Percentiles rank a stretch among this genome's conserved stretches.
phyloP scores from a whole-genome alignment of 2,329 filamentous ascomycete genomes.

The Calonectria pteridis region DNA sequence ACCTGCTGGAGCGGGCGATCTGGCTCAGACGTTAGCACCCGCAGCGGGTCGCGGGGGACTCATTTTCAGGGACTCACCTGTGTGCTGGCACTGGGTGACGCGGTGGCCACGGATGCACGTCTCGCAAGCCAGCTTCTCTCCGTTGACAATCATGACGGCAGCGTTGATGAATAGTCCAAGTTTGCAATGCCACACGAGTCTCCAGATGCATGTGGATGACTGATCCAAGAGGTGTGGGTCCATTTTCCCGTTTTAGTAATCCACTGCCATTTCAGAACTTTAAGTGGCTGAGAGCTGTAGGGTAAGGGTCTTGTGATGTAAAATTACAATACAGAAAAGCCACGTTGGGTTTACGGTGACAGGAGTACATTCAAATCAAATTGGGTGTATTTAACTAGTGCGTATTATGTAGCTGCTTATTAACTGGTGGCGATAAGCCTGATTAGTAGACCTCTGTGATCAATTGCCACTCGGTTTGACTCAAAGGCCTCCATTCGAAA shows the following conservation, averaged over 20 bases:
- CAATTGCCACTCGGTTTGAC: too few relatives aligned
- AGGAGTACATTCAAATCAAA: not conserved
- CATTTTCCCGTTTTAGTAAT: not conserved
- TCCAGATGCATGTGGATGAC: not conserved
- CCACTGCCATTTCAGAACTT: not conserved
- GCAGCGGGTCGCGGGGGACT: not conserved
- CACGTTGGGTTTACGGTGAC: not conserved
- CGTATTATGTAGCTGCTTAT: not conserved
- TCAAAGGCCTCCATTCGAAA: too few relatives aligned
- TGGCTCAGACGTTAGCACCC: not conserved
- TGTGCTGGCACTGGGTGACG: conserved; percentile 32
- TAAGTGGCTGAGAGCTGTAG: not conserved
- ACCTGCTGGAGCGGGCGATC: conserved; percentile 32
- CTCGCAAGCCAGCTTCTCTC: conserved; percentile 31
- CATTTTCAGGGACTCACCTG: conserved; percentile 6
- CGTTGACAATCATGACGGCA: conserved; percentile 9
- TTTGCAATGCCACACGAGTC: not conserved
- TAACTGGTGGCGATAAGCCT: not conserved
- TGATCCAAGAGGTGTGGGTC: not conserved
- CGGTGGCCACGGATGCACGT: conserved; percentile 34
- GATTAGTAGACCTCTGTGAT: not conserved
- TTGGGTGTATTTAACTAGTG: not conserved
- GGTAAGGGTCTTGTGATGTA: not conserved
- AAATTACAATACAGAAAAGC: not conserved
- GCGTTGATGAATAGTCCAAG: not conserved